These are phyloP conservation scores for Rhizophagus prolifer DNA, from an alignment of 192 early-diverging fungal genomes.

Conservation along the genomic window DNA sequence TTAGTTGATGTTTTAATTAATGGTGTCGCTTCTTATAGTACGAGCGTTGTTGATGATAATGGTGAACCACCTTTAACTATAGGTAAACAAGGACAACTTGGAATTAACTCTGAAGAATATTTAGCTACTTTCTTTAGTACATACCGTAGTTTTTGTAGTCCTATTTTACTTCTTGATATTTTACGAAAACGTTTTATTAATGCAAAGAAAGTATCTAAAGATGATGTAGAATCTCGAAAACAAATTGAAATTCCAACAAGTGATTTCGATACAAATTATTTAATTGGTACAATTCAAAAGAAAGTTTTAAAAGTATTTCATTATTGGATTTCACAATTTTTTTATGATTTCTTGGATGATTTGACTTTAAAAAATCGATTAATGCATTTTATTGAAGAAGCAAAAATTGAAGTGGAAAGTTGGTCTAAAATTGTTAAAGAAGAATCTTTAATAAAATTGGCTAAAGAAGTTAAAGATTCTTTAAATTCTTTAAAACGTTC, in stretches of 20 bases:
- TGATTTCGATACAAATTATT: neutral
- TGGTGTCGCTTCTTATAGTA: conserved; percentile 48
- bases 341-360: conserved; percentile 66
- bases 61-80: conserved; percentile 36
- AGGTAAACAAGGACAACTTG: conserved; percentile 32
- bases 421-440: neutral
- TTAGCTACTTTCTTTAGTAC: conserved; percentile 61
- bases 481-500: neutral
- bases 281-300: conserved; percentile 44
- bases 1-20: conserved; percentile 61
- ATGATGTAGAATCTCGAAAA: neutral
- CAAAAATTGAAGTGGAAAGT: neutral
- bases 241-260: neutral
- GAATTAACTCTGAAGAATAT: conserved; percentile 43
- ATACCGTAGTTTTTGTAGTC: conserved; percentile 61
- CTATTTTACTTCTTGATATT: conserved; percentile 40
- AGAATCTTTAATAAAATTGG: neutral
- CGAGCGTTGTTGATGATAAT: conserved; percentile 47
- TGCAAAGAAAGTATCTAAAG: conserved; percentile 30
- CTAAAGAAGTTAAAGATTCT: conserved; percentile 1
- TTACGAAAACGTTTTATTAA: conserved; percentile 40
- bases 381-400: conserved; percentile 40
- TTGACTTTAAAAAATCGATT: conserved; percentile 49
- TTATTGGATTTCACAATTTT: conserved; percentile 62
- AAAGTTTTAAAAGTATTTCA: conserved; percentile 55